A percentile compares a stretch with the other conserved stretches of the same genome.
Conservation (phyloP, 2,329 filamentous ascomycete genomes). For the Pseudogymnoascus sp. region DNA sequence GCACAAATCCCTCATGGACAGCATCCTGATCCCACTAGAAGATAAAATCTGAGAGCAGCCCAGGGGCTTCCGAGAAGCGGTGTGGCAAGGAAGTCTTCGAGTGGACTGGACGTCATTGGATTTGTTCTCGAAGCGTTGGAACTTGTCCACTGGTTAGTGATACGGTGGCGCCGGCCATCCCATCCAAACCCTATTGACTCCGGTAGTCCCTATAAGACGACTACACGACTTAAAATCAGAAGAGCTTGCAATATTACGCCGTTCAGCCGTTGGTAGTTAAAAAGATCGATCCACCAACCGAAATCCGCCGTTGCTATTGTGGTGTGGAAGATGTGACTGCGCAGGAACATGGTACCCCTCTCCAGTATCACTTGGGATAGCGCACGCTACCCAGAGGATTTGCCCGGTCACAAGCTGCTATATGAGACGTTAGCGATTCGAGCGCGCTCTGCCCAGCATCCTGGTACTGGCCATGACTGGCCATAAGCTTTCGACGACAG, state of each 20-base stretch:
- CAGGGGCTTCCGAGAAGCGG: neutral
- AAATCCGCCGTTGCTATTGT: neutral
- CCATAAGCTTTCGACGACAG: neutral
- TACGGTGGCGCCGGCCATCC: neutral
- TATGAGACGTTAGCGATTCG: neutral
- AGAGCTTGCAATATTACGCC: neutral
- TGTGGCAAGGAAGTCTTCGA: neutral
- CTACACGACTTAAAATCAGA: neutral
- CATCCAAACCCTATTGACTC: neutral
- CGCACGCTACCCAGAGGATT: neutral
- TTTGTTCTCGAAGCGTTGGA: neutral
- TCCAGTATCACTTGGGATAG: neutral
- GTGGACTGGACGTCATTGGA: neutral
- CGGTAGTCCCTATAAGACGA: neutral
- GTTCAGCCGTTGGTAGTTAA: neutral
- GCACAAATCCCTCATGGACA: neutral
- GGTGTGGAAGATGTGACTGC: neutral
- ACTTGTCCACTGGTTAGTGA: neutral
- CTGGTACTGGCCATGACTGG: neutral
- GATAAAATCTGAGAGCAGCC: neutral
- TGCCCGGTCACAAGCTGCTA: neutral
- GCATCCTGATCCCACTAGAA: neutral
- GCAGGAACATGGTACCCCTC: neutral
- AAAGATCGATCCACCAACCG: neutral
- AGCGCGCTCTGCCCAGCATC: neutral